These are phyloP conservation scores for Abortiporus biennis DNA, from an alignment of 1,284 basidiomycete genomes.

Conservation along the genomic window DNA sequence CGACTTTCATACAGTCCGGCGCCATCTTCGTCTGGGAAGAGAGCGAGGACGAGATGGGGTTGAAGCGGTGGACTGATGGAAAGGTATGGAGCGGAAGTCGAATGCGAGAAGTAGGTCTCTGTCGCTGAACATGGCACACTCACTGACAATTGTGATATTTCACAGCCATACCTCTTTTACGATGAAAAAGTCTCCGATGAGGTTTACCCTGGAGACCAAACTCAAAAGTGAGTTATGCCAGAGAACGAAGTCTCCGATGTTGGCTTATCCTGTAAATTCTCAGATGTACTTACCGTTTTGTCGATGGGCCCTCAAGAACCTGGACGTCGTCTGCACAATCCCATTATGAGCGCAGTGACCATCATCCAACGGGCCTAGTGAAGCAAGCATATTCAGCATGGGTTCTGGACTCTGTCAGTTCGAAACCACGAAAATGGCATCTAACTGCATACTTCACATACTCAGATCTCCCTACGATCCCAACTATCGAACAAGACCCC, in stretches of 20 bases:
- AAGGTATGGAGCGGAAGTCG: conserved; percentile 61
- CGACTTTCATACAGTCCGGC: conserved; percentile 50
- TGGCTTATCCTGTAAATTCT: not conserved
- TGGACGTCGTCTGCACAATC: conserved; percentile 49
- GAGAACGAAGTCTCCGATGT: not conserved
- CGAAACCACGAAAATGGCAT: conserved; percentile 54
- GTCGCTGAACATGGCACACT: not conserved
- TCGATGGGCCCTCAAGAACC: conserved; percentile 45
- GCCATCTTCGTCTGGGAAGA: conserved; percentile 65
- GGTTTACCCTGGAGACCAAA: conserved; percentile 24
- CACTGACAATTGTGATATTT: conserved; percentile 9
- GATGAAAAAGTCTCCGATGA: conserved; percentile 52
- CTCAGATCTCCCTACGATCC: conserved; percentile 50
- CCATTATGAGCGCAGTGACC: conserved; percentile 49
- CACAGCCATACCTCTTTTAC: conserved; percentile 56
- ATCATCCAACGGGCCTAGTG: conserved; percentile 47
- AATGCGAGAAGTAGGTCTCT: conserved; percentile 46
- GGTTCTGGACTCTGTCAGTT: conserved; percentile 39
- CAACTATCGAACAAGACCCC: conserved; percentile 52
- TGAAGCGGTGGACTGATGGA: conserved; percentile 62
- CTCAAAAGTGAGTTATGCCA: conserved; percentile 30
- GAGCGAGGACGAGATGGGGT: conserved; percentile 53
- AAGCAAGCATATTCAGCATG: conserved; percentile 64
- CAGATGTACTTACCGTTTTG: conserved; percentile 45
- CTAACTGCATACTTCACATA: conserved; percentile 61